These are phyloP conservation scores for Botrytis fabae DNA, from an alignment of 2,329 filamentous ascomycete genomes.

Conservation along the genomic window DNA sequence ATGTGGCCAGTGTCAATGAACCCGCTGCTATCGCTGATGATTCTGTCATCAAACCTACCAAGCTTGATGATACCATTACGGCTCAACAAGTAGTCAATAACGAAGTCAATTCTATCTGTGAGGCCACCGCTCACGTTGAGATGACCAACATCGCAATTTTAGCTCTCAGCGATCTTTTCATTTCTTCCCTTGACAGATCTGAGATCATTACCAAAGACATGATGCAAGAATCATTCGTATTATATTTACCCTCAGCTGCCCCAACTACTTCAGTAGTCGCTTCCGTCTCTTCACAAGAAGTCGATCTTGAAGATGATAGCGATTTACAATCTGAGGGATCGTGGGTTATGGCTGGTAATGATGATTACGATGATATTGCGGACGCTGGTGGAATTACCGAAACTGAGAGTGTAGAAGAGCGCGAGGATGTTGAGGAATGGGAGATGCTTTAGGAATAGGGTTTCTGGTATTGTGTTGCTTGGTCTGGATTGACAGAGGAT, in stretches of 20 bases:
- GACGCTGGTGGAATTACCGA: not conserved
- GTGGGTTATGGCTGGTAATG: not conserved
- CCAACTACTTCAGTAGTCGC: not conserved
- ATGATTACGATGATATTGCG: not conserved
- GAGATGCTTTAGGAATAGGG: not conserved
- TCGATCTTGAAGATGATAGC: not conserved
- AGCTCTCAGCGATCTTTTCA: not conserved
- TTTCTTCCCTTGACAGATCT: not conserved
- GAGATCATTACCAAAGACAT: not conserved
- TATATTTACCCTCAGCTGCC: not conserved
- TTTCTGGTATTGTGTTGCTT: not conserved
- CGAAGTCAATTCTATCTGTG: not conserved
- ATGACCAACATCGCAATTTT: not conserved
- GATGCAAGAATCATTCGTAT: not conserved
- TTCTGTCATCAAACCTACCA: not conserved
- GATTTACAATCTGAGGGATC: not conserved
- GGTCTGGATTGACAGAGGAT: not conserved
- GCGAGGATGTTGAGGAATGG: not conserved
- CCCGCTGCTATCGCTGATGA: accelerated
- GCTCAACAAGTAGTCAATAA: not conserved
- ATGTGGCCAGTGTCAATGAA: not conserved
- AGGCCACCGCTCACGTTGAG: not conserved
- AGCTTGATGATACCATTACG: accelerated
- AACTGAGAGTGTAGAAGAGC: not conserved
- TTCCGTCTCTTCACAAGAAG: not conserved